Evolutionary conservation across 2,329 filamentous ascomycete species (phyloP), one percentile per base, ranked within the genome.

Genomic region (Taxawa tesnikishii): DNA sequence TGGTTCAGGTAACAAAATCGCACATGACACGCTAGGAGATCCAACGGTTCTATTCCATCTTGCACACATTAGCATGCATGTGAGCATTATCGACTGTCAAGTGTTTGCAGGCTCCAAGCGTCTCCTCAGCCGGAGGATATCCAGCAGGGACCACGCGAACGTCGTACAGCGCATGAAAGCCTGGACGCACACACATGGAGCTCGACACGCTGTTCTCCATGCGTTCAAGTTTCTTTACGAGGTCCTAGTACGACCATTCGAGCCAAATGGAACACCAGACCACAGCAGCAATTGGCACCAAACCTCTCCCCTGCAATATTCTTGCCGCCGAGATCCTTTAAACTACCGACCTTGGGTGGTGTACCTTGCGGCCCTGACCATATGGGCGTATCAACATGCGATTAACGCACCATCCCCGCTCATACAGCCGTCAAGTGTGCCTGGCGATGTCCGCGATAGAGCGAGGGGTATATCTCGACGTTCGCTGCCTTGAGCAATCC

Each of bases 21-120:
- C 36, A n/a, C 31, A 78, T 35, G 75, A 76, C 42, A 75, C 87
- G 13, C 84, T 87, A 42, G 82, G 93, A 51, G 83, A 79, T 41
- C 75, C 83, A 9, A 88, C 78, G 2, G 84, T 94, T 10, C 64
- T 94, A 14, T 85, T 94, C 49, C 83, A 92, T 45, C 63, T 94
- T 10, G 88, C 88, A 1, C 87, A 94, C 52, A 94, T 96, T 79
- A 84, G 84, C 2, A 93, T 92, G 70, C 84, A 94, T 49, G 83
- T 93, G 11, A 87, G 94, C 51, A 83, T 94, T 32, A 83, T 93
- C 10, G 85, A 94, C 53, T 85, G 84, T 45, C 88, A 94, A 57
- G 92, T 94, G 42, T 93, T 88, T 53, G 85, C 87, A 5, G 76
- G 85, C 4, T 84, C 85, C 1, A 83, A 77, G 46, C 70, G 85